Base-by-base conservation (phyloP, 768 basidiomycete species). In the Lanmaoa rubissima region DNA sequence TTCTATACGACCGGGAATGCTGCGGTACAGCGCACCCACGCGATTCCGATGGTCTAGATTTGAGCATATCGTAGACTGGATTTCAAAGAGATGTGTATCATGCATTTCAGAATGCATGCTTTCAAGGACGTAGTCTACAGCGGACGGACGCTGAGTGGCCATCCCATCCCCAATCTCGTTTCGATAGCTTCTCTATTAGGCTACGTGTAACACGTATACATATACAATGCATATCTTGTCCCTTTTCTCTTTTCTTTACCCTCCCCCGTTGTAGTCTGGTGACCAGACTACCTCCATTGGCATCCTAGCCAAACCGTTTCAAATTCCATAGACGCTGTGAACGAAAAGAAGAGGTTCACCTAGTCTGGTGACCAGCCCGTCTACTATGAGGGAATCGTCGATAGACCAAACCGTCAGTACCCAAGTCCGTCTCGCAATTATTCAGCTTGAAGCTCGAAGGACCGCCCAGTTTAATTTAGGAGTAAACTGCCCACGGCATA, bases 41-140 rank as follows among this genome's bases (percentile, higher is more conserved):
- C 60, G 19, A 56, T 70, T 53, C 67, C 67, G 8, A 69, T 69
- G 4, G 14, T 69, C 35, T 69, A 60, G 44, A 39, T 49, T 11
- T 4, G 16, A 6, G 8, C 21, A 36, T 21, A 1, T 38, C 11
- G 19, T 45, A 35, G 10, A 31, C 31, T 6, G 17, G 12, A 8
- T 35, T 17, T 11, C 21, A 28, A 19, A 14, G 4, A 11, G 17
- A 9, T 14, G 17, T 5, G 41, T 13, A 26, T 21, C 36, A 11
- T 45, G 17, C 21, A n/a, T 38, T 54, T 24, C 35, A 4, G 28
- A 17, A 10, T 12, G 9, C 6, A 2, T 21, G 17, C 42, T 24
- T 34, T 51, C 49, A 6, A 6, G 16, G 11, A 19, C 14, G 17
- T 7, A 5, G 38, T 6, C 36, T 2, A 14, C n/a, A 48, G 14